Conservation (phyloP, 129 eudicot species). For the Centella asiatica region DNA sequence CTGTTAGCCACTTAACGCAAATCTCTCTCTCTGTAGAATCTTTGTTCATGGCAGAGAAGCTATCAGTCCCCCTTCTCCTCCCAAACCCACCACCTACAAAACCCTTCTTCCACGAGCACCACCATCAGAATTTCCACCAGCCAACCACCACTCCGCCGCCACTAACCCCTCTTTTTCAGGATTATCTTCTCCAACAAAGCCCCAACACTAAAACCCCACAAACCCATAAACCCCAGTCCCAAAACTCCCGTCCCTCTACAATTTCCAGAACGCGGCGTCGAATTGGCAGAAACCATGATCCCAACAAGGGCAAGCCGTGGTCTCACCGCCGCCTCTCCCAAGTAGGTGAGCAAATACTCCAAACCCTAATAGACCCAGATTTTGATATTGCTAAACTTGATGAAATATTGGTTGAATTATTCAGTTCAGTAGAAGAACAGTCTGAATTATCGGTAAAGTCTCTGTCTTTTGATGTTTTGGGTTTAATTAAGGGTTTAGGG, state of each 20-base stretch:
- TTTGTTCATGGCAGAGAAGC: conserved; percentile 64
- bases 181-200: conserved; percentile 22
- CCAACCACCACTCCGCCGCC: conserved; percentile 16
- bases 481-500: conserved; percentile 60
- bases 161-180: conserved; percentile 27
- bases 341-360: conserved; percentile 51
- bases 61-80: conserved; percentile 62
- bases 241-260: conserved; percentile 17
- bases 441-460: conserved; percentile 25
- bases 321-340: conserved; percentile 48
- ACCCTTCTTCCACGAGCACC: conserved; percentile 28
- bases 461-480: conserved; percentile 49
- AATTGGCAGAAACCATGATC: conserved; percentile 50
- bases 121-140: conserved; percentile 27
- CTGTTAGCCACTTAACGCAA: background rate
- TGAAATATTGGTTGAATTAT: conserved; percentile 23
- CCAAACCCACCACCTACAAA: conserved; percentile 41
- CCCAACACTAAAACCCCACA: conserved; percentile 22
- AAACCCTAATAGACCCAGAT: conserved; percentile 37
- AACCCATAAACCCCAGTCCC: conserved; percentile 18
- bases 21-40: background rate
- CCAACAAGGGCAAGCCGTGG: conserved; percentile 86
- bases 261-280: conserved; percentile 35
- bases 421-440: conserved; percentile 18
- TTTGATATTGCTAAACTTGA: conserved; percentile 27